Evolutionary conservation across 805 yeast genomes (phyloP).

Genomic region (Naumovozyma dairenensis): DNA sequence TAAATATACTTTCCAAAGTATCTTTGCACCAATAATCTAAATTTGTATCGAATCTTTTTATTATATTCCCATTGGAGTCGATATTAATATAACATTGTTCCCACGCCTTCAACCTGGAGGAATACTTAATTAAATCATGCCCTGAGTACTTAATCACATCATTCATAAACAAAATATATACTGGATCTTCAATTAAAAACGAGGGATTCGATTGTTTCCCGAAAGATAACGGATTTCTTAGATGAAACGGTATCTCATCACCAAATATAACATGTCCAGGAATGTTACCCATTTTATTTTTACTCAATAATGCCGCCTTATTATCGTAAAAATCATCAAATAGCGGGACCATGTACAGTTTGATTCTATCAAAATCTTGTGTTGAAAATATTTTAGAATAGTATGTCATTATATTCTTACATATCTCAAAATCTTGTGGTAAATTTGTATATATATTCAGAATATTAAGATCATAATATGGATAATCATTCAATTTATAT

Average conservation of each 20-base stretch:
- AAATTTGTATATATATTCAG: slow-evolving; percentile 22
- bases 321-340: no score
- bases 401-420: slow-evolving; percentile 14
- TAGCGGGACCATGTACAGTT: slow-evolving; percentile 22
- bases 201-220: slow-evolving; percentile 3
- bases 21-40: slow-evolving; percentile 21
- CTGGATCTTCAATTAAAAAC: slow-evolving; percentile 22
- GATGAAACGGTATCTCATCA: slow-evolving; percentile 10
- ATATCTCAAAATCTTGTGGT: slow-evolving; percentile 13
- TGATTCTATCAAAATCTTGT: slow-evolving; percentile 19
- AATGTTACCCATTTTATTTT: slow-evolving; percentile 6
- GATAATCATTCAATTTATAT: slow-evolving; percentile 57
- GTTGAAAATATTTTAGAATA: slow-evolving; percentile 10
- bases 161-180: slow-evolving; percentile 21
- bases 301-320: slow-evolving; percentile 3
- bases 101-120: slow-evolving; percentile 10
- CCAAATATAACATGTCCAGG: slow-evolving; percentile 15
- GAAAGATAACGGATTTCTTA: slow-evolving; percentile 1
- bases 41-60: slow-evolving; percentile 7
- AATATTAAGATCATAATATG: slow-evolving; percentile 50
- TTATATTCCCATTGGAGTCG: slow-evolving; percentile 4
- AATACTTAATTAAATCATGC: slow-evolving; percentile 20
- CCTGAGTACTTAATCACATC: slow-evolving; percentile 21
- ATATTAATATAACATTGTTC: slow-evolving; percentile 20
- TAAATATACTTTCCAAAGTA: slow-evolving; percentile 8